Evolutionary conservation across 2,329 filamentous ascomycete species (phyloP), one percentile per base, ranked within the genome.

Genomic region (Fusarium fujikuroi): DNA sequence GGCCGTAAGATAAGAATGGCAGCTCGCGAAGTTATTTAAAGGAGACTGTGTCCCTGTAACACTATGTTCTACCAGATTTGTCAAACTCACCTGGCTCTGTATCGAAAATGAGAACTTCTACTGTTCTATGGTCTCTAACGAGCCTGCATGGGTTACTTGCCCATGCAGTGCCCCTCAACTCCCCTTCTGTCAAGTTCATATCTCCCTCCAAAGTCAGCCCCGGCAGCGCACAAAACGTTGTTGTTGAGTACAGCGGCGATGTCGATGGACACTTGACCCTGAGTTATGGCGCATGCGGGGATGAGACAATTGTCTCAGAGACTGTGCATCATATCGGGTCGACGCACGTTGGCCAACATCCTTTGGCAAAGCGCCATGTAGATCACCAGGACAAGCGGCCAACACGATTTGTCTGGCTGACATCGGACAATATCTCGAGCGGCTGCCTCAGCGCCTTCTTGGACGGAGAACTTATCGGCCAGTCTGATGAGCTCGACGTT

Each of bases 401-500:
- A 3, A 66, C 65, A 7, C 73, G 67, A 34, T 74, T 78, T 15
- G 76, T 78, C 7, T 77, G 76, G 75, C 3, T 77, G 10, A 59
- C 73, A 0, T 68, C 73, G 0, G 44, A 60, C 1, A 59, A 69
- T 8, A 39, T 70, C 3, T 44, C 54, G 4, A 23, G 47, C 0
- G 77, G 77, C 0, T 79, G 77, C 15, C 52, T 79, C 2, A 61
- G 63, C n/a, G 77, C 77, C 1, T 79, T 77, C 15, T 39, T 75
- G 4, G 67, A 73, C 6, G 59, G 65, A 2, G 23, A 69, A n/a
- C 63, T 66, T 3, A 58, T 78, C 8, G 76, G 77, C 0, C 70
- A 69, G 6, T 78, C 76, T 5, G 53, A 68, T 6, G 39, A 25
- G 23, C 47, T 62, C 47, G 60, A 32, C 40, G 42, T 42, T 1